Percentiles rank a stretch among this genome's conserved stretches.
phyloP scores from a whole-genome alignment of 2,329 filamentous ascomycete genomes.

The Pseudopithomyces maydicus region DNA sequence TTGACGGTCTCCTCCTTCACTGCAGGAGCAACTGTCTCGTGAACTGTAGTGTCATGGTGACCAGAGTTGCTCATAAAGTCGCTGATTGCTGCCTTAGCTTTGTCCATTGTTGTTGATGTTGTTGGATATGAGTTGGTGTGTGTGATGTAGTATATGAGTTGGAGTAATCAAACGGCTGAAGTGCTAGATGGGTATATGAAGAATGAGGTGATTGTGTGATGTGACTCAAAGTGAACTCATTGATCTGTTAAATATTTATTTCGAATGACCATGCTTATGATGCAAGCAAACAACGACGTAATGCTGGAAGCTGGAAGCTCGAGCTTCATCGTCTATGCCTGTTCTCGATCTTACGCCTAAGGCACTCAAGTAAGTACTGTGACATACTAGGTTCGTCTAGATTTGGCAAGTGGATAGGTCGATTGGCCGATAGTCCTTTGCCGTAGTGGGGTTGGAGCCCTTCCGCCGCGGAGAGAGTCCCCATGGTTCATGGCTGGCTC shows the following conservation, averaged over 20 bases:
- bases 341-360: not conserved
- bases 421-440: not conserved
- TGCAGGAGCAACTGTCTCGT: slow-evolving; percentile 66
- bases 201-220: not conserved
- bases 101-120: slow-evolving; percentile 56
- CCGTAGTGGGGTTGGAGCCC: slow-evolving; percentile 1
- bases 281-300: slow-evolving; percentile 10
- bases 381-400: not conserved
- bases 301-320: slow-evolving; percentile 3
- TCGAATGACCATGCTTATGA: not conserved
- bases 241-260: not conserved
- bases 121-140: slow-evolving; percentile 1
- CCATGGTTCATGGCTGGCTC: not conserved
- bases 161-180: slow-evolving; percentile 4
- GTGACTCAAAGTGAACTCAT: not conserved
- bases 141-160: not conserved
- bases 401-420: not conserved
- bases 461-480: not conserved
- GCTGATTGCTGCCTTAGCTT: slow-evolving; percentile 66
- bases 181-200: not conserved
- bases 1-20: slow-evolving; percentile 66
- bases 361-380: not conserved
- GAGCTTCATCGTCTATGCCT: not conserved
- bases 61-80: slow-evolving; percentile 65
- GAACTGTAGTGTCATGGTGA: slow-evolving; percentile 72